These are phyloP conservation scores for Chaetomiaceae sp. DNA, from an alignment of 2,329 filamentous ascomycete species.

Conservation along the genomic window DNA sequence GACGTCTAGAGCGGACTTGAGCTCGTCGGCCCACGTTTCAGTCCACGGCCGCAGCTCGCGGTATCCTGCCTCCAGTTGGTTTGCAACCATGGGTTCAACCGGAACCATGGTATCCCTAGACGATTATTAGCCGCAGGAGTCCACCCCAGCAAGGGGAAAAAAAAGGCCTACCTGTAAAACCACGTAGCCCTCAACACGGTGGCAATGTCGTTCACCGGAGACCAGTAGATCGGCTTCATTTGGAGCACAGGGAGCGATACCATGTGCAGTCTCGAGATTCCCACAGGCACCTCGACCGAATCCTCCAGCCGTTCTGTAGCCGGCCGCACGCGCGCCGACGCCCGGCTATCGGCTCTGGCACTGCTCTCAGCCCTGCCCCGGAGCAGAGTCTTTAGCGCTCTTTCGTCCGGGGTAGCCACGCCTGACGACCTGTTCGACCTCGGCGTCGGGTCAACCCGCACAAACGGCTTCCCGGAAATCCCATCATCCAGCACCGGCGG, in stretches of 20 bases:
- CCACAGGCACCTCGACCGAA: conserved; percentile 67
- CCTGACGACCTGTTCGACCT: conserved; percentile 20
- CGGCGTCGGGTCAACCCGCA: conserved; percentile 37
- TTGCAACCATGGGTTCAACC: conserved; percentile 78
- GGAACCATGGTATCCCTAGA: conserved; percentile 79
- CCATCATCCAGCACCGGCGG: conserved; percentile 34
- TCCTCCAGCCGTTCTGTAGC: conserved; percentile 11
- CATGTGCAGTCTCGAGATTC: conserved; percentile 82
- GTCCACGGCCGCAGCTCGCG: conserved; percentile 82
- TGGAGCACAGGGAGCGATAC: conserved; percentile 76
- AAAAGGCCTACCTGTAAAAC: conserved; percentile 69
- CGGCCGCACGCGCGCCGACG: conserved; percentile 6
- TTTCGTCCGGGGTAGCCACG: conserved; percentile 21
- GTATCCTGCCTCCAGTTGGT: conserved; percentile 89
- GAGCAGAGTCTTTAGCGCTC: background rate
- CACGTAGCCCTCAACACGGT: conserved; percentile 82
- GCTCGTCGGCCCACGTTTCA: conserved; percentile 86
- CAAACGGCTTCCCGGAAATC: conserved; percentile 51
- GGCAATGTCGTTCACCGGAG: conserved; percentile 82
- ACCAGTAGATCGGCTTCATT: conserved; percentile 99
- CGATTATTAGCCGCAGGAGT: conserved; percentile 2
- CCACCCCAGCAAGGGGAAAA: background rate
- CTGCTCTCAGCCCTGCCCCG: conserved; percentile 7
- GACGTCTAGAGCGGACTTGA: conserved; percentile 84
- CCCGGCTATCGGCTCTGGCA: conserved; percentile 25